Evolutionary conservation across 495 filamentous ascomycete species (phyloP), one percentile per base, ranked within the genome.

Genomic region (Aspergillus biplanus): DNA sequence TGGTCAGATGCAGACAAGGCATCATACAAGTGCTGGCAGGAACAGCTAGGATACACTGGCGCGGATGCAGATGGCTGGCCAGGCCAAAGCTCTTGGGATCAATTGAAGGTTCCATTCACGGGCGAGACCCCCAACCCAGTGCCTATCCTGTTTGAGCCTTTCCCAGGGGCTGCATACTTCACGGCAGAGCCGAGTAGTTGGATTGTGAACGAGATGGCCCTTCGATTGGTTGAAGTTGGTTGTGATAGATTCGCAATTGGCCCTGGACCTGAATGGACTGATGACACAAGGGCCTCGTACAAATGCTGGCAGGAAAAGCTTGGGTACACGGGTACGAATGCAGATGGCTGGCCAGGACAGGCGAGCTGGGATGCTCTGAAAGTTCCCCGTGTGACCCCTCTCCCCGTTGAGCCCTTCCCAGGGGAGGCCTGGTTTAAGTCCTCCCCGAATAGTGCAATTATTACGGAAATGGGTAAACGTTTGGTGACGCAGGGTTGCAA

Each of bases 271-370:
- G 35, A 62, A 52, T 62, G 59, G 59, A 48, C 50, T 0, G 59
- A 55, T 48, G 59, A 13, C 18, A 48, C 52, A n/a, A 27, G 8
- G 52, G 37, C 35, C 9, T 48, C 35, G 1, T 62, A 62, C 34
- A 6, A 33, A 16, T 62, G 59, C 39, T 62, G 59, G 59, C 59
- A 62, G 52, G 50, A 55, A 39, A 47, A 62, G 27, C 0, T 62
- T 8, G 59, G 59, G 7, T 62, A 62, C 21, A 62, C 59, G 9
- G 52, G 52, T 0, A 37, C 59, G 3, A 48, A 62, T 35, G 59
- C 59, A 15, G 59, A 62, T 56, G 59, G 59, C 18, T 62, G 59
- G 59, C 59, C 59, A 6, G 59, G 59, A 8, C 50, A 62, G 37
- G 11, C 52, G 2, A 39, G 46, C 18, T 62, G 59, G 59, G 59